Conservation (phyloP, 2,329 filamentous ascomycete species). For the Nemania abortiva region DNA sequence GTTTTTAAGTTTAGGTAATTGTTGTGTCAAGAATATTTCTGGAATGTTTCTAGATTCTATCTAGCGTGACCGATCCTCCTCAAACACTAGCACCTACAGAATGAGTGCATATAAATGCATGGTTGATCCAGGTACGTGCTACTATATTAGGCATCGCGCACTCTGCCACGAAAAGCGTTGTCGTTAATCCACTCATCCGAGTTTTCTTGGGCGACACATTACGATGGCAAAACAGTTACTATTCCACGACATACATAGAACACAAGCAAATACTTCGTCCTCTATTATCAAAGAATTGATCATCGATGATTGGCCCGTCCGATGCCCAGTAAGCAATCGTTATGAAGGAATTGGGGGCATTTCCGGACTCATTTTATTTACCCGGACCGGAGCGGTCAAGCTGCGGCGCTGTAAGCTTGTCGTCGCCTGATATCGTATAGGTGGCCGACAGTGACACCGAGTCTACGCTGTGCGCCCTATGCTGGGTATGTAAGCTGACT, state of each 20-base stretch:
- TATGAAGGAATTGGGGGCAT: constrained; percentile 16
- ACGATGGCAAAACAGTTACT: neutral
- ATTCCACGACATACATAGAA: neutral
- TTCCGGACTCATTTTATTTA: constrained; percentile 5
- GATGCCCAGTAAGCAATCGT: constrained; percentile 11
- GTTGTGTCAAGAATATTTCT: constrained; percentile 29
- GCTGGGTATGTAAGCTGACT: constrained; percentile 27
- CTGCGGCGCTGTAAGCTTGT: constrained; percentile 4
- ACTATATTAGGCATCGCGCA: constrained; percentile 1
- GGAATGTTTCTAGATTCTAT: constrained; percentile 31
- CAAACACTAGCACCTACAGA: neutral
- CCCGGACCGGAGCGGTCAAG: constrained; percentile 4
- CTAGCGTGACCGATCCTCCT: constrained; percentile 9
- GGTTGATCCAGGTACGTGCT: neutral
- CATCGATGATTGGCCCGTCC: neutral
- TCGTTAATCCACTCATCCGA: neutral
- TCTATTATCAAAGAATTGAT: neutral
- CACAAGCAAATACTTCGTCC: neutral
- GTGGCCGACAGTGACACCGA: constrained; percentile 13
- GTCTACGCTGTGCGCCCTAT: neutral
- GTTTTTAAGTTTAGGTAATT: constrained; percentile 13
- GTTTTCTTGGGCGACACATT: neutral
- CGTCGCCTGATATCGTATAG: neutral
- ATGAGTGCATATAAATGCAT: constrained; percentile 4
- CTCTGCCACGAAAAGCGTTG: neutral